These are phyloP conservation scores for Kurtzmaniella natalensis DNA, from an alignment of 1,139 yeast genomes.

Conservation along the genomic window DNA sequence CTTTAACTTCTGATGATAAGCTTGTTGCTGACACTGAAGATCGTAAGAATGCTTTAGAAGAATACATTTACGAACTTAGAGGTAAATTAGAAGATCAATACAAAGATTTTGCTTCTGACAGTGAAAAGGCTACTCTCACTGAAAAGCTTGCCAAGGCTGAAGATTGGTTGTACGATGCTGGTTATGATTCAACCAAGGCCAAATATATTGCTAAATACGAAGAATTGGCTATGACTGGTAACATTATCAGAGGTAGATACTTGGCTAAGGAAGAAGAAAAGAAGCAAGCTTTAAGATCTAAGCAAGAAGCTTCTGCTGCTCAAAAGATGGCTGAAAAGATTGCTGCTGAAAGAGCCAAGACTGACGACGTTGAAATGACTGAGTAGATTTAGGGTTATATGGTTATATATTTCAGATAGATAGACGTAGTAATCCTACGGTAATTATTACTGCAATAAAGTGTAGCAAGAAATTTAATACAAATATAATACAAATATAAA, in stretches of 20 bases:
- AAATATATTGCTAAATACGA: conserved; percentile 97
- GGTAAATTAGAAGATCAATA: conserved; percentile 94
- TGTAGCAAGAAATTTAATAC: too few species aligned
- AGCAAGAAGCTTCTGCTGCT: conserved; percentile 83
- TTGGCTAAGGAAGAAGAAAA: conserved; percentile 92
- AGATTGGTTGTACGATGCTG: conserved; percentile 98
- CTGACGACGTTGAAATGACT: conserved; percentile 34
- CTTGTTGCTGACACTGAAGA: conserved; percentile 98
- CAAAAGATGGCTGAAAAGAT: conserved; percentile 88
- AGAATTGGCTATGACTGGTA: conserved; percentile 92
- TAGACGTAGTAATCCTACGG: too few species aligned
- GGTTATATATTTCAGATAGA: too few species aligned
- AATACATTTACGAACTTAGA: conserved; percentile 95
- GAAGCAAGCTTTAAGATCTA: conserved; percentile 81
- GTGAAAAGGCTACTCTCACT: conserved; percentile 77
- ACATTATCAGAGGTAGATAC: conserved; percentile 93
- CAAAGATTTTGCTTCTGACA: conserved; percentile 82
- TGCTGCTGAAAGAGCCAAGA: conserved; percentile 67
- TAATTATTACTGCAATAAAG: too few species aligned
- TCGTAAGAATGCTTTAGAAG: conserved; percentile 96
- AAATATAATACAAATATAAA: too few species aligned
- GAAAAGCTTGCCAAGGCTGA: conserved; percentile 81
- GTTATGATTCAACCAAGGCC: conserved; percentile 94
- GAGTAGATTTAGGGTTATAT: too few species aligned
- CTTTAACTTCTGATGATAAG: conserved; percentile 86